Evolutionary conservation across 768 basidiomycete genomes (phyloP).

Genomic region (Suillus luteus): DNA sequence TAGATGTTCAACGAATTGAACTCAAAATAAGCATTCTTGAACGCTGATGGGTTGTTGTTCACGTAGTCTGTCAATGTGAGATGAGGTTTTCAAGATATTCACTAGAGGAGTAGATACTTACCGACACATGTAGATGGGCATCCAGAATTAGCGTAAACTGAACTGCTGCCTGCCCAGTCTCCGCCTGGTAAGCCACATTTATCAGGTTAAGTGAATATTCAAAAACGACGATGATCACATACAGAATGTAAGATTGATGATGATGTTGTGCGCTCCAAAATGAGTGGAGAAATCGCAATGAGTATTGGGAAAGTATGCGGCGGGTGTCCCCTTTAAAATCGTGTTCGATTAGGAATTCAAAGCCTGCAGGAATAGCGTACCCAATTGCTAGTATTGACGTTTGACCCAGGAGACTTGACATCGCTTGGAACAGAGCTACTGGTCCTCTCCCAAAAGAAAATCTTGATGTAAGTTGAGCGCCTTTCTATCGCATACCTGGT

Average conservation of each 20-base stretch:
- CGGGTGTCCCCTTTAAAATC: conserved; percentile 51
- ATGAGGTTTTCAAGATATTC: not conserved
- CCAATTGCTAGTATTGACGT: conserved; percentile 27
- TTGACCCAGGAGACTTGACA: conserved; percentile 27
- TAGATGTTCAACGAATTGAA: conserved; percentile 42
- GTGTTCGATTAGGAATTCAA: not conserved
- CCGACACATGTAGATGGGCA: conserved; percentile 33
- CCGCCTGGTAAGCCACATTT: conserved; percentile 22
- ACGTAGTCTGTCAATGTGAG: conserved; percentile 31
- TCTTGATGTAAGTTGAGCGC: conserved; percentile 31
- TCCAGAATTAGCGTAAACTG: conserved; percentile 20
- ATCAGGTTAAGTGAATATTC: conserved; percentile 15
- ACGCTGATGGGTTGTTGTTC: conserved; percentile 32
- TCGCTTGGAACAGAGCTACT: conserved; percentile 37
- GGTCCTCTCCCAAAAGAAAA: conserved; percentile 45
- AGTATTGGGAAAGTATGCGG: conserved; percentile 61
- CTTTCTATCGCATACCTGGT: conserved; percentile 40
- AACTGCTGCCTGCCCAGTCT: conserved; percentile 30
- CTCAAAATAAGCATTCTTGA: conserved; percentile 43
- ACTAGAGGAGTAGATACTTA: conserved; percentile 14
- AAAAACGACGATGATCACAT: conserved; percentile 10
- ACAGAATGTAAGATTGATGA: conserved; percentile 53
- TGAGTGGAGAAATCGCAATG: conserved; percentile 57
- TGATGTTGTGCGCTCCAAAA: conserved; percentile 60
- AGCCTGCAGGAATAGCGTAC: conserved; percentile 12